phyloP scores from a whole-genome alignment of 495 filamentous ascomycete species.

The Gamarada debralockiae region DNA sequence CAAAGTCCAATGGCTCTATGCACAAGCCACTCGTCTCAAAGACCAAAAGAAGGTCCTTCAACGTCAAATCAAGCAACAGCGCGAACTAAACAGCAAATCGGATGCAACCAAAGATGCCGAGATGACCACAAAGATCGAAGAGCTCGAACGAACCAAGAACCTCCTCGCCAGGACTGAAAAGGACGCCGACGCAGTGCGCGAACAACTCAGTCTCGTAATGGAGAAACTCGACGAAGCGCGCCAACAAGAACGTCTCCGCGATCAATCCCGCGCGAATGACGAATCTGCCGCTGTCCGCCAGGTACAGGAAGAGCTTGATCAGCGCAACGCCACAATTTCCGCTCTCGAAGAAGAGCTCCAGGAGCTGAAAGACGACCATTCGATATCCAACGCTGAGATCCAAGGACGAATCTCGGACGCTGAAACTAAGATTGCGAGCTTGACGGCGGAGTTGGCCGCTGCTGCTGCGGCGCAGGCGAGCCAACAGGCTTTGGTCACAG shows the following conservation, averaged over 20 bases:
- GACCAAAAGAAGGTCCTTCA: conserved; percentile 83
- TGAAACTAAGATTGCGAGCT: conserved; percentile 29
- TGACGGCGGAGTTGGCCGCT: conserved; percentile 32
- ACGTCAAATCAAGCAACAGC: conserved; percentile 88
- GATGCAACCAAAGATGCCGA: conserved; percentile 58
- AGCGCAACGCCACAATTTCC: conserved; percentile 41
- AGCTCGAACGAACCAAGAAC: conserved; percentile 47
- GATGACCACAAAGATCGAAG: conserved; percentile 42
- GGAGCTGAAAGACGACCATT: conserved; percentile 34
- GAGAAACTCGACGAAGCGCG: conserved; percentile 47
- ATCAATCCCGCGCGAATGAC: conserved; percentile 27
- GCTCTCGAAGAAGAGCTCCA: conserved; percentile 39
- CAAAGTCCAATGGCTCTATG: conserved; percentile 74
- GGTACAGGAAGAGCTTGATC: conserved; percentile 35
- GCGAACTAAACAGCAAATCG: conserved; percentile 72
- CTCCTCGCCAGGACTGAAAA: conserved; percentile 44
- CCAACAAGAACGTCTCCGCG: conserved; percentile 22
- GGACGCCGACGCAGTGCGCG: conserved; percentile 40
- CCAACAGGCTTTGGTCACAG: conserved; percentile 16
- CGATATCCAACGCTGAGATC: conserved; percentile 23
- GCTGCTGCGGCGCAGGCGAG: conserved; percentile 32
- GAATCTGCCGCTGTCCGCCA: conserved; percentile 34
- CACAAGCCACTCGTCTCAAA: conserved; percentile 57
- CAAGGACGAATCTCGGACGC: conserved; percentile 25
- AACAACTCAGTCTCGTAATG: conserved; percentile 46